Conservation (phyloP, 2,329 filamentous ascomycete genomes). For the Coniochaeta sp. region DNA sequence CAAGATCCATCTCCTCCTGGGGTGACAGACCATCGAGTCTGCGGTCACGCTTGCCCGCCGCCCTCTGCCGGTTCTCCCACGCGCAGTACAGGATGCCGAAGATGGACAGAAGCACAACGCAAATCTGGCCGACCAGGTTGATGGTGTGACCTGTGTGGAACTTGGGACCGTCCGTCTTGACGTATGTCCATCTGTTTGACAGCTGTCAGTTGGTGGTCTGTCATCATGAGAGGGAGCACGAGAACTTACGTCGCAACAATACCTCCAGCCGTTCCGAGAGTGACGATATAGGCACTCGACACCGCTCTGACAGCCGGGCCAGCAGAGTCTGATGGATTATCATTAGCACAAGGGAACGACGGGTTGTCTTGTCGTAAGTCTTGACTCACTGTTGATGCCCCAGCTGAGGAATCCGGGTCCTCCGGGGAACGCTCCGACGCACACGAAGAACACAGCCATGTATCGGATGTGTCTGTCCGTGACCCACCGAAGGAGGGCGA, state of each 20-base stretch:
- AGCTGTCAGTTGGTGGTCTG: conserved; percentile 5
- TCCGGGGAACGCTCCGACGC: conserved; percentile 49
- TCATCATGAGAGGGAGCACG: too few relatives aligned
- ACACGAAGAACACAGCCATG: conserved; percentile 47
- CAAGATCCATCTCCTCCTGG: conserved; percentile 38
- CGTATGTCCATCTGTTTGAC: conserved; percentile 41
- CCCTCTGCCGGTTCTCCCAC: conserved; percentile 44
- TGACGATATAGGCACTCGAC: conserved; percentile 46
- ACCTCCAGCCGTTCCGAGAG: conserved; percentile 47
- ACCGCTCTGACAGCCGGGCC: conserved; percentile 51
- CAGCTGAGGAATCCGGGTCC: conserved; percentile 52
- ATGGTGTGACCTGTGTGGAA: conserved; percentile 47
- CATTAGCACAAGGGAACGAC: conserved; percentile 7
- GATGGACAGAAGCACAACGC: conserved; percentile 33
- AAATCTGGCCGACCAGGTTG: conserved; percentile 46
- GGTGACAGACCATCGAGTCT: conserved; percentile 41
- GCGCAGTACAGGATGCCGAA: conserved; percentile 45
- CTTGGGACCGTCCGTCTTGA: conserved; percentile 34
- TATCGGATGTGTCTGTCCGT: conserved; percentile 35
- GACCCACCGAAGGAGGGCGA: conserved; percentile 42
- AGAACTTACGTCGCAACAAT: conserved; percentile 46
- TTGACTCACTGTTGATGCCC: conserved; percentile 44
- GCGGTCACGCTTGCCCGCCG: conserved; percentile 38
- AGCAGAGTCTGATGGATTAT: conserved; percentile 32
- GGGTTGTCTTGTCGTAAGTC: not conserved